Percentiles rank a stretch among this genome's conserved stretches.
phyloP scores from a whole-genome alignment of 2,329 filamentous ascomycete species.

The Fusarium sp. region DNA sequence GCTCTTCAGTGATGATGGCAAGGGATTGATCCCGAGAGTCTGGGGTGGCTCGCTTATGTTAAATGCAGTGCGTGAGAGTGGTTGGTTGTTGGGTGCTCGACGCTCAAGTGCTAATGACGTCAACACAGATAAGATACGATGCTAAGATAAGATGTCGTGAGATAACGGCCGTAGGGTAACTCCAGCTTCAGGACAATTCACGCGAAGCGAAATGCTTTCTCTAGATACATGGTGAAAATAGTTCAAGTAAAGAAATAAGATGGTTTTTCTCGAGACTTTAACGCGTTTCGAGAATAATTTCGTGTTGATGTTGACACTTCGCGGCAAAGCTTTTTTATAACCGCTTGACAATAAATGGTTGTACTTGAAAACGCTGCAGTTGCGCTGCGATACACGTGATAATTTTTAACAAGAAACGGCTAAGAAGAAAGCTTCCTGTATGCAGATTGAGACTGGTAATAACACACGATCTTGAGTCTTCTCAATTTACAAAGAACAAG shows the following conservation, averaged over 20 bases:
- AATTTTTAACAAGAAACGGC: too few species aligned
- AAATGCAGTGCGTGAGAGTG: too few species aligned
- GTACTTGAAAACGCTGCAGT: fast-evolving
- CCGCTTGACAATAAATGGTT: fast-evolving
- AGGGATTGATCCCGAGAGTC: neutral
- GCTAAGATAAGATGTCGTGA: neutral
- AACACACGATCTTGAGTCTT: too few species aligned
- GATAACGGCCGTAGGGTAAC: neutral
- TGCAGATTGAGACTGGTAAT: fast-evolving
- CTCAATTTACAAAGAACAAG: too few species aligned
- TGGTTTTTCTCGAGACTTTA: too few species aligned
- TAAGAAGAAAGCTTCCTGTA: too few species aligned
- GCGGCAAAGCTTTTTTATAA: too few species aligned
- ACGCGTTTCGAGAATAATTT: too few species aligned
- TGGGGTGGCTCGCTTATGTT: neutral
- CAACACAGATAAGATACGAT: neutral
- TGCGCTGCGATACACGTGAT: too few species aligned
- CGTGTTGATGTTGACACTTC: too few species aligned
- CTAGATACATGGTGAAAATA: fast-evolving
- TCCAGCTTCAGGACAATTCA: neutral
- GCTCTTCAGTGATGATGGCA: neutral
- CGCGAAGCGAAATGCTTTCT: neutral
- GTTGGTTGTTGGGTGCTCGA: neutral
- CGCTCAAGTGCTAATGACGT: neutral
- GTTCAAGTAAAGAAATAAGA: too few species aligned